Percentiles rank a stretch among this genome's conserved stretches.
These are phyloP conservation scores for Stephania japonica DNA, from an alignment of 164 flowering plant species.

Conservation along the genomic window DNA sequence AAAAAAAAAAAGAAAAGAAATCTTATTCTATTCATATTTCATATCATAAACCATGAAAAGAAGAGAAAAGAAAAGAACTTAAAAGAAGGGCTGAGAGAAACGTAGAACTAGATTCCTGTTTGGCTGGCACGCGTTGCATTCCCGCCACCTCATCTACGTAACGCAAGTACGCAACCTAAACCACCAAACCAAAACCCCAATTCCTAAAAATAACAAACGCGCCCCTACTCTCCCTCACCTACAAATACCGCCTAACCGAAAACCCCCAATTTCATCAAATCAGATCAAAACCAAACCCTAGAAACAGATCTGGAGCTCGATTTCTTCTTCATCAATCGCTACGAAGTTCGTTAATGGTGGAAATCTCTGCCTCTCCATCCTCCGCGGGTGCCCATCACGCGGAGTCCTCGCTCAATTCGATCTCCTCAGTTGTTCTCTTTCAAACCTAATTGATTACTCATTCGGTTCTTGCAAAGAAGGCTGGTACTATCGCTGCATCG, in stretches of 20 bases:
- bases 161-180: too few relatives aligned
- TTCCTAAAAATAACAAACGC: background rate
- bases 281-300: background rate
- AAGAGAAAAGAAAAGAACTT: background rate
- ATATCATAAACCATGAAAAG: too few relatives aligned
- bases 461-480: slow-evolving; percentile 62
- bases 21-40: too few relatives aligned
- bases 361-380: slow-evolving; percentile 10
- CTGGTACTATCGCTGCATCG: slow-evolving; percentile 96
- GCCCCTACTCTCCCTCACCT: background rate
- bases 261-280: background rate
- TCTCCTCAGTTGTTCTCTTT: background rate
- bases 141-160: background rate
- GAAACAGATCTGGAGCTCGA: background rate
- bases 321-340: background rate
- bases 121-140: background rate
- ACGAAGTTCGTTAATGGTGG: slow-evolving; percentile 26
- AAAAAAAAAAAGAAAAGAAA: too few relatives aligned
- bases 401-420: slow-evolving; percentile 12
- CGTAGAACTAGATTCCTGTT: background rate
- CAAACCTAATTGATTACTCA: slow-evolving; percentile 2
- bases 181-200: background rate
- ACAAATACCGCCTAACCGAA: background rate
- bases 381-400: slow-evolving; percentile 19
- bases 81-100: background rate